Evolutionary conservation across 108 stramenopile species (phyloP), one percentile per base, ranked within the genome.

Genomic region (Cyclotella baltica): DNA sequence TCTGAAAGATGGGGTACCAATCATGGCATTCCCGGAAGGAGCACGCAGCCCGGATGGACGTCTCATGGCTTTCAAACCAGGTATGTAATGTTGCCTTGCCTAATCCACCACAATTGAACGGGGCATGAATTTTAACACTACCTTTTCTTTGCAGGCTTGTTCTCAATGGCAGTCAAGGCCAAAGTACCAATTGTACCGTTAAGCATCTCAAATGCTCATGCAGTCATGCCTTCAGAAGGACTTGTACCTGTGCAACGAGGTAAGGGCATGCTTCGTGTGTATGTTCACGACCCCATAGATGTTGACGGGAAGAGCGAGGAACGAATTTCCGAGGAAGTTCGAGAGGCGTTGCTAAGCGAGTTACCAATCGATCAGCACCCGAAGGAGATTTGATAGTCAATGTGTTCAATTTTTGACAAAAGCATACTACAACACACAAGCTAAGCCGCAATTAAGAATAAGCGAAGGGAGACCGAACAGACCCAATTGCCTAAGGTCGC

Each of bases 1-100:
- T 76, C 77, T 93, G 9, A 84, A 89, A 40, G 71, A 83, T 2
- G 93, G 90, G 0, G 81, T 90, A 11, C 89, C 93, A 19, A 81
- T 93, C 76, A 91, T 93, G 93, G 93, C 93, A 0, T 93, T 93
- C 70, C 93, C 93, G 0, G 93, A 93, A 68, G 93, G 93, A 28
- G 70, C 76, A 67, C 80, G 93, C 16, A 83, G 81, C n/a, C 76
- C 75, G n/a, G 88, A 90, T 65, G 93, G 93, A 9, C 81, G 88
- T 63, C 78, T 93, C 37, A 85, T 88, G 80, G 87, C 86, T n/a
- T 93, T 93, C 77, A 93, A 93, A 62, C 89, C 88, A n/a, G 93
- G 93, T 9, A 61, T 11, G 59, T 33, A 33, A n/a, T 1, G 6
- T n/a, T 1, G 2, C 18, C n/a, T 16, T 2, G 18, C n/a, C 6